Conservation (phyloP, 345 rosid genomes). For the Angophora floribunda region DNA sequence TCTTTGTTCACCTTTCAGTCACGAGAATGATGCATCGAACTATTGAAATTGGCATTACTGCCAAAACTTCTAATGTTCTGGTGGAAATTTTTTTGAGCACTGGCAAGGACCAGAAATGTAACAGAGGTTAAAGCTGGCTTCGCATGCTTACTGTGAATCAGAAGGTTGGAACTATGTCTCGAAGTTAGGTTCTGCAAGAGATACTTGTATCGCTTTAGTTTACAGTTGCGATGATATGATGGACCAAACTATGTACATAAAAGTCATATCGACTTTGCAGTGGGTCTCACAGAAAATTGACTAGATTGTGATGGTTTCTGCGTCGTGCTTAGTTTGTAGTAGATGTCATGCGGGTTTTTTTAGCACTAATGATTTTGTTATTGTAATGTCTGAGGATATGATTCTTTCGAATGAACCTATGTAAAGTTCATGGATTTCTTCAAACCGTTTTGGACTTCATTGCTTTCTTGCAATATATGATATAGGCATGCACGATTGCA, state of each 20-base stretch:
- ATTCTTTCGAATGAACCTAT: background rate
- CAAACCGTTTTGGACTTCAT: background rate
- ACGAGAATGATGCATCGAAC: background rate
- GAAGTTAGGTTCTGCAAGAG: background rate
- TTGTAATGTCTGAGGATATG: background rate
- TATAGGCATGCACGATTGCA: background rate
- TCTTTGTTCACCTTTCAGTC: background rate
- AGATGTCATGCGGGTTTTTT: background rate
- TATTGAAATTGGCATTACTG: background rate
- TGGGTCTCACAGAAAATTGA: background rate
- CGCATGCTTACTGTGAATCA: background rate
- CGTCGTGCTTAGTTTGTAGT: background rate
- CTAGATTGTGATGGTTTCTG: background rate
- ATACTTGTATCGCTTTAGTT: background rate
- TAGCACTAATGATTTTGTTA: background rate
- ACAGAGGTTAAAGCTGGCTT: background rate
- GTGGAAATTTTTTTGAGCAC: background rate
- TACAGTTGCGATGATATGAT: background rate
- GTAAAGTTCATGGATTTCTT: background rate
- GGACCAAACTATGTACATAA: background rate
- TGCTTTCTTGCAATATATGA: background rate
- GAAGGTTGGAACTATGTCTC: background rate
- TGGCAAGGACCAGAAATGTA: background rate
- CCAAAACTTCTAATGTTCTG: background rate
- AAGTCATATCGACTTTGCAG: background rate